phyloP scores from a whole-genome alignment of 495 filamentous ascomycete species.

The Poronia punctata region DNA sequence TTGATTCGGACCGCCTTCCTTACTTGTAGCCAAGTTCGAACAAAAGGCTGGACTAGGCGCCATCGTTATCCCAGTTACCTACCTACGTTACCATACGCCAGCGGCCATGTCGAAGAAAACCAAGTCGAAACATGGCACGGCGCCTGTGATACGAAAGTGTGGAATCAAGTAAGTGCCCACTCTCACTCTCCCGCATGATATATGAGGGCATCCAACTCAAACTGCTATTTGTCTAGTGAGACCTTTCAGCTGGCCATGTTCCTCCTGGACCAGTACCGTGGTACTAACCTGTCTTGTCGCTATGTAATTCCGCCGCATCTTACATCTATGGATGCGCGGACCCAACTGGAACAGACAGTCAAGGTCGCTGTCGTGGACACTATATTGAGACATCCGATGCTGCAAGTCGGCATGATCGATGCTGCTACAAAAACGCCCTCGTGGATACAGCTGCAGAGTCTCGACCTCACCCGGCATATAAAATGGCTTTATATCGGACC shows the following conservation, averaged over 20 bases:
- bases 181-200: too few species aligned
- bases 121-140: too few species aligned
- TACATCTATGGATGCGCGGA: constrained; percentile 1
- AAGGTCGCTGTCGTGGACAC: constrained; percentile 9
- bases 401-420: constrained; percentile 13
- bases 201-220: neutral
- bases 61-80: too few species aligned
- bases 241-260: constrained; percentile 12
- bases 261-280: constrained; percentile 14
- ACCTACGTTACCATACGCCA: too few species aligned
- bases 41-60: too few species aligned
- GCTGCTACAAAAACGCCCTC: constrained; percentile 3
- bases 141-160: too few species aligned
- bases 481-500: constrained; percentile 4
- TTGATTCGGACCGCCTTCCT: too few species aligned
- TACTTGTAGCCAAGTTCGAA: too few species aligned
- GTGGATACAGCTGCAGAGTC: constrained; percentile 5
- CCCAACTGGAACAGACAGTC: constrained; percentile 6
- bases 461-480: constrained; percentile 5
- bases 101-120: too few species aligned
- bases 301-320: constrained; percentile 12
- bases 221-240: constrained; percentile 1
- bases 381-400: constrained; percentile 8
- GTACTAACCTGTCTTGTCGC: constrained; percentile 15
- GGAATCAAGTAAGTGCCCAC: too few species aligned